Evolutionary conservation across 257 asterid genomes (phyloP), one percentile per base, ranked within the genome.

Genomic region (Solanum neorickii): DNA sequence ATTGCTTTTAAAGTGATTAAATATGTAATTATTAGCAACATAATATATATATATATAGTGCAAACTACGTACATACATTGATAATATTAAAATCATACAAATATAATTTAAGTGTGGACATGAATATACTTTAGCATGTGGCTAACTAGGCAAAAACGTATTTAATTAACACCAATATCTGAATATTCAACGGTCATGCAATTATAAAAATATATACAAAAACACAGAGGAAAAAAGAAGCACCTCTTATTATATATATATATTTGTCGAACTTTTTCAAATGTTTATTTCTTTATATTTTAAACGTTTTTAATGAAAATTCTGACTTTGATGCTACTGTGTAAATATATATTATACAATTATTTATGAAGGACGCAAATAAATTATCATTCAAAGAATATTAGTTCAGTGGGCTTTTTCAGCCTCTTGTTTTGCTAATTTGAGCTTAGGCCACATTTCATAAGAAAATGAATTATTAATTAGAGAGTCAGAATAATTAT

Each of bases 81-180:
- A 8, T 33, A 9, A 70, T 33, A 33, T 33, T 33, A 70, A 70
- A 70, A 70, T 31, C 14, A 16, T 2, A 70, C 44, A 70, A 13
- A 12, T 41, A 41, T 76, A 41, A 76, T 44, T 23, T 76, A 13
- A 41, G 12, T 76, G 12, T 25, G 83, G 35, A 76, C 35, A 41
- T 76, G 60, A 76, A 77, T 44, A 46, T 44, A 77, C 25, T 44
- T 77, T 77, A 1, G 41, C 84, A 77, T 25, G 39, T 77, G 84
- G 65, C 62, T 77, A 77, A 77, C 25, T 44, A 77, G n/a, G 11
- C 83, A 77, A 77, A 21, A 25, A 77, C 35, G 59, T n/a, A 77
- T 13, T n/a, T 14, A 77, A 42, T n/a, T 42, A 77, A n/a, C 62
- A 77, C 37, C 35, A 77, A 14, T 44, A 44, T 44, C 62, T 25